Percentiles rank a stretch among this genome's conserved stretches.
Evolutionary conservation across 1,284 basidiomycete species (phyloP).

Genomic region (Trichosporon asahii): DNA sequence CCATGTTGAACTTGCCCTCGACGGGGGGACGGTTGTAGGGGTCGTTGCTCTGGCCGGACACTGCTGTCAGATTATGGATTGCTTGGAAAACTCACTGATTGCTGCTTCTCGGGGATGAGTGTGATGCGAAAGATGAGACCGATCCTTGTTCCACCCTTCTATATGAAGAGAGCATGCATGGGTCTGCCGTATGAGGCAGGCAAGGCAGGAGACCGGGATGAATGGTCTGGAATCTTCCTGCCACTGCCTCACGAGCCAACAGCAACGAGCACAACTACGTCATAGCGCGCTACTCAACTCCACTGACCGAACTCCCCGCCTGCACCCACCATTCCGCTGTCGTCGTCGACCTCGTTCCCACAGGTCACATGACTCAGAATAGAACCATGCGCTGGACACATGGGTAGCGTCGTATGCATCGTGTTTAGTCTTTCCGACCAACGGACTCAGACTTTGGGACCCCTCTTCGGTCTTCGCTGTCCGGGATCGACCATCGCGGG

Average conservation of each 20-base stretch:
- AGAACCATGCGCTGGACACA: neutral
- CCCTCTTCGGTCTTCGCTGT: no score
- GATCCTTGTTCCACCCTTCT: neutral
- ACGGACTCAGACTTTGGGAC: no score
- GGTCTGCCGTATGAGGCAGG: neutral
- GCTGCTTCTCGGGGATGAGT: neutral
- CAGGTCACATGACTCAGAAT: neutral
- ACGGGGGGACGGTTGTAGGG: constrained; percentile 1
- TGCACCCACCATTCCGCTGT: neutral
- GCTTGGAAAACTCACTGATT: neutral
- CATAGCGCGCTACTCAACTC: neutral
- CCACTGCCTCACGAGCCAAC: neutral
- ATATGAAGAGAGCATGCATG: neutral
- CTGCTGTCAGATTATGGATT: neutral
- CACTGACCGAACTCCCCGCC: neutral
- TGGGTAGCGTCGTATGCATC: no score
- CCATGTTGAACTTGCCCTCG: constrained; percentile 2
- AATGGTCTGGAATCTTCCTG: constrained; percentile 3
- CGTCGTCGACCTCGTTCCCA: neutral
- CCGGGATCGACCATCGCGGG: no score
- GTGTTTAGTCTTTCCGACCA: no score
- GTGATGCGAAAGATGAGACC: neutral
- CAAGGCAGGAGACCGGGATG: neutral
- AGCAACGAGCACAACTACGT: neutral
- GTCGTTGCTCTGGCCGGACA: neutral